These are phyloP conservation scores for Grosmannia penicillata DNA, from an alignment of 2,329 filamentous ascomycete genomes.

Conservation along the genomic window DNA sequence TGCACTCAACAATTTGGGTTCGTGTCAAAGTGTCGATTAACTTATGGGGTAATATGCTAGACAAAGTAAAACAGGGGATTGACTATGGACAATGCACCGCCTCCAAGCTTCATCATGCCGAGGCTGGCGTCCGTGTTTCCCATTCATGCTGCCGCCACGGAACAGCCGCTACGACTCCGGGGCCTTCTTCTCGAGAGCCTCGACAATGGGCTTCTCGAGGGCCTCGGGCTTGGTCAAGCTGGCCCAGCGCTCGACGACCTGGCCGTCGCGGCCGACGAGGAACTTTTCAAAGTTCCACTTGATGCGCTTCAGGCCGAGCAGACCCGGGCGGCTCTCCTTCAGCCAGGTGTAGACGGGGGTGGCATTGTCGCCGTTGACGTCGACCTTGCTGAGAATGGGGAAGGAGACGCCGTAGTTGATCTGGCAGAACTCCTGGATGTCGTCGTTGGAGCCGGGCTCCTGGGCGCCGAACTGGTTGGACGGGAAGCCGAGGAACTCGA, in stretches of 20 bases:
- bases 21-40: too few species aligned
- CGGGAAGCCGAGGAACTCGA: conserved; percentile 85
- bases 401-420: conserved; percentile 90
- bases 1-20: too few species aligned
- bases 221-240: conserved; percentile 75
- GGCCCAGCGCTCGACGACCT: conserved; percentile 75
- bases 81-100: too few species aligned
- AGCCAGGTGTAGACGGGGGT: conserved; percentile 68
- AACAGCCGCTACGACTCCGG: conserved; percentile 7
- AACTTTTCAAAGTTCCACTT: conserved; percentile 99
- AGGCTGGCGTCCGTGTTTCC: too few species aligned
- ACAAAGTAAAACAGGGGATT: too few species aligned
- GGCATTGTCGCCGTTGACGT: conserved; percentile 79
- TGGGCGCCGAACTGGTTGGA: conserved; percentile 96
- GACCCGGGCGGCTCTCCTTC: conserved; percentile 58
- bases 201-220: conserved; percentile 60
- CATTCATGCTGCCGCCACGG: conserved; percentile 8
- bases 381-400: conserved; percentile 79
- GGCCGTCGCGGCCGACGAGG: conserved; percentile 70
- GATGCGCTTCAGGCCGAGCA: conserved; percentile 76
- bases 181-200: conserved; percentile 49
- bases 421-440: conserved; percentile 76
- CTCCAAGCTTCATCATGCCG: background rate
- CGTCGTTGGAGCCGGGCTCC: conserved; percentile 70
- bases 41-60: too few species aligned